Base-by-base conservation (phyloP, 495 filamentous ascomycete species). In the Neurospora intermedia region DNA sequence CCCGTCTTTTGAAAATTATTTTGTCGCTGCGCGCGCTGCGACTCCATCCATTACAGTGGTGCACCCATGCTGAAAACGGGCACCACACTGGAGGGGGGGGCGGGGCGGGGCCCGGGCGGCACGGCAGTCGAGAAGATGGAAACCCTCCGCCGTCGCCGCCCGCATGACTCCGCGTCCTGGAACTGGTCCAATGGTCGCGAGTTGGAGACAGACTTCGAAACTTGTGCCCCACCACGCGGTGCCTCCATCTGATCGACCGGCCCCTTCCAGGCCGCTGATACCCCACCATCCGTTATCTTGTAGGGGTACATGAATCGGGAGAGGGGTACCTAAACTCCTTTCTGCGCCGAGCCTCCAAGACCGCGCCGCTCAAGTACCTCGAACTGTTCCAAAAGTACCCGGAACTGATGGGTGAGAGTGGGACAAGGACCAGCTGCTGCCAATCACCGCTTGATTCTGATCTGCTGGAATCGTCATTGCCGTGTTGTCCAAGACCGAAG, bases 391-490 rank as follows among this genome's bases (percentile, higher is more conserved):
- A 8, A 2, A 45, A 16, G 43, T 75, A 75, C 62, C 62, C 20
- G 6, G 2, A 62, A 5, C 15, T 16, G 13, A 8, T 62, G 23
- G 23, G 1, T 15, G 23, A 7, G n/a, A 27, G 43, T 20, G 45
- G 70, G 20, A 31, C 54, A 39, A 59, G 59, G 43, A 41, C 35
- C 46, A 75, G 74, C 74, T 75, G 43, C 35, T 18, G 72, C 74
- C 74, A 75, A 75, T 75, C 74, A 75, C 41, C 38, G 27, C 54
- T 62, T 62, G 54, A 62, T 62, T 62, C 54, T 62, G 54, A 62
- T 62, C 54, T 15, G 13, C 54, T 62, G 27, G 54, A 62, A 62
- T 62, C 54, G 54, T 62, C 54, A 62, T 62, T 62, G 54, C 54
- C 54, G 54, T 62, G 54, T 62, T 62, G 54, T 62, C 54, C 54